These are phyloP conservation scores for Stipa capillata DNA, from an alignment of 176 grass and related monocot genomes.

Conservation along the genomic window DNA sequence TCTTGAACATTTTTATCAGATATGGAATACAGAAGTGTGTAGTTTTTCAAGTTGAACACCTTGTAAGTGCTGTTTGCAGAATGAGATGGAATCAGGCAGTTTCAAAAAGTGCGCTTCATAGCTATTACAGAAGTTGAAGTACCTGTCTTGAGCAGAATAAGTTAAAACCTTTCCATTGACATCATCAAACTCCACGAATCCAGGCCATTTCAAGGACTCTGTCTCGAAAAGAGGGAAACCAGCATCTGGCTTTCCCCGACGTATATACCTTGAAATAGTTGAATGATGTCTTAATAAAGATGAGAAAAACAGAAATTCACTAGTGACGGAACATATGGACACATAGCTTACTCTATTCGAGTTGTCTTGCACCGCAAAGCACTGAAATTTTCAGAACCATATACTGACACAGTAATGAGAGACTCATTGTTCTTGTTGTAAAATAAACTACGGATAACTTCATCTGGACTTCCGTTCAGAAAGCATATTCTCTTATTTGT, in stretches of 20 bases:
- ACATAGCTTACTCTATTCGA: constrained; percentile 61
- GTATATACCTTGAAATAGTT: constrained; percentile 70
- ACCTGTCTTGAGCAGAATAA: constrained; percentile 98
- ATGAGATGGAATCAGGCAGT: constrained; percentile 14
- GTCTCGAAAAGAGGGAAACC: constrained; percentile 92
- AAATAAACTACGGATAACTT: constrained; percentile 94
- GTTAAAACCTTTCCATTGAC: constrained; percentile 98
- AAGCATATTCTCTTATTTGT: constrained; percentile 82
- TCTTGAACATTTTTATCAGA: constrained; percentile 94
- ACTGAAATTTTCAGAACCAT: constrained; percentile 83
- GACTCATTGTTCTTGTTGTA: constrained; percentile 97
- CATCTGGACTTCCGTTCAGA: constrained; percentile 82
- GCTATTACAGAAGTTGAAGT: background rate
- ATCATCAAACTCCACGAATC: constrained; percentile 98
- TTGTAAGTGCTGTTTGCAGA: constrained; percentile 77
- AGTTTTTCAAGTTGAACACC: constrained; percentile 98
- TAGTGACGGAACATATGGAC: background rate
- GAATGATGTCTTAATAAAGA: background rate
- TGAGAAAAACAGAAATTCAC: background rate
- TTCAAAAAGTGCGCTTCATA: background rate
- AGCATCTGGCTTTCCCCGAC: constrained; percentile 70
- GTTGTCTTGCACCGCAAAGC: constrained; percentile 79
- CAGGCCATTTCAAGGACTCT: constrained; percentile 97
- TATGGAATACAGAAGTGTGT: constrained; percentile 77
- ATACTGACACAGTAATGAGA: constrained; percentile 83